Evolutionary conservation across 331 rosid genomes (phyloP), one percentile per base, ranked within the genome.

Genomic region (Telfairia occidentalis): DNA sequence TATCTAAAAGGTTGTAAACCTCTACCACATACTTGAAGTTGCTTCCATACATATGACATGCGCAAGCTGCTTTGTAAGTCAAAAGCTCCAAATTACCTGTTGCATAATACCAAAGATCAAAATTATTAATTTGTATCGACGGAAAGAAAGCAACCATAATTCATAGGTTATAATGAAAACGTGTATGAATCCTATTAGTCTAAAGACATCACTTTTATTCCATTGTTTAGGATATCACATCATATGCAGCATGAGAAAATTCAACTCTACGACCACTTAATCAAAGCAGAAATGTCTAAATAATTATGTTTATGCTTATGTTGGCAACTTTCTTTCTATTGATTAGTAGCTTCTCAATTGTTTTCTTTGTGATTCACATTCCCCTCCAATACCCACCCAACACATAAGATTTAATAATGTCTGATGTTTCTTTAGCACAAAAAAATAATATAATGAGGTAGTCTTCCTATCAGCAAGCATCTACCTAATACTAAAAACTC

Each of bases 1-100:
- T 78, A 53, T 82, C 78, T 69, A 91, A 79, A 78, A 74, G 76
- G 73, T 66, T 76, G 78, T 28, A 60, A 74, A 83, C 90, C 76
- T 85, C 77, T 52, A 13, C 80, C 45, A 88, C 83, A 81, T 94
- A 94, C 72, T 70, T 34, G 80, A 78, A 81, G 61, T 83, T 82
- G n/a, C 63, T 29, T 9, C 91, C 97, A 60, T 87, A 94, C 78
- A 93, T 85, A 77, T 89, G 90, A 1, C 84, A 77, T 64, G 89
- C 96, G 63, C 90, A 84, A 4, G 92, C 90, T 48, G 97, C 96
- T 89, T 93, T 93, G 81, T 86, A 88, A 30, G 96, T 57, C 42
- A 87, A 38, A 26, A 89, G 84, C 82, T 83, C 84, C 86, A 89
- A 74, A 82, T 89, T 86, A 82, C 91, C 98, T 89, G 92, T 61